These are phyloP conservation scores for Calycina marina DNA, from an alignment of 2,329 filamentous ascomycete genomes.

Conservation along the genomic window DNA sequence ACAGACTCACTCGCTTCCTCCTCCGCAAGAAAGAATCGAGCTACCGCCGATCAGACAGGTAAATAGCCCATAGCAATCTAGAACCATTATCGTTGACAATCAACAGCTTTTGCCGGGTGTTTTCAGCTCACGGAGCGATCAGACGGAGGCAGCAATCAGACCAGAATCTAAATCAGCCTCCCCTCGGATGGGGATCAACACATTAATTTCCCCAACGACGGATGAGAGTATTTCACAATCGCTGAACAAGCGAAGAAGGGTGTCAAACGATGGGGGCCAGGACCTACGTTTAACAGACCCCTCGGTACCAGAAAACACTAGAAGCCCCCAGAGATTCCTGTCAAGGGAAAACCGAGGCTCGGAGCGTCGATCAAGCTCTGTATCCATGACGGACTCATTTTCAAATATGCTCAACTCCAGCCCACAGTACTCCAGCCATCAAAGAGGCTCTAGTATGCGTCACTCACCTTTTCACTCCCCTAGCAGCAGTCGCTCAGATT, in stretches of 20 bases:
- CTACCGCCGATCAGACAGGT: conserved; percentile 15
- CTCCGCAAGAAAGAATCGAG: conserved; percentile 8
- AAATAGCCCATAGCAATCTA: neutral
- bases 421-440: too few species aligned
- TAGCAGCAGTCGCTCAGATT: conserved; percentile 4
- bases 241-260: conserved; percentile 11
- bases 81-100: too few species aligned
- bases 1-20: conserved; percentile 1
- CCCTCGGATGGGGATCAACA: conserved; percentile 1
- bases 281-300: too few species aligned
- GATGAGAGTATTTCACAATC: conserved; percentile 4
- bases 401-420: too few species aligned
- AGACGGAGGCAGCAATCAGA: conserved; percentile 4
- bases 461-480: neutral
- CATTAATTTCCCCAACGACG: neutral
- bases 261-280: conserved; percentile 8
- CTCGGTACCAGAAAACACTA: too few species aligned
- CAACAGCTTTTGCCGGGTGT: too few species aligned
- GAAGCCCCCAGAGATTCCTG: too few species aligned
- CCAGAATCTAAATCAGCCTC: conserved; percentile 4
- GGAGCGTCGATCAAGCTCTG: too few species aligned
- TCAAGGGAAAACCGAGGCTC: too few species aligned
- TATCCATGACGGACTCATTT: too few species aligned
- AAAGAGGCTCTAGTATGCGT: too few species aligned
- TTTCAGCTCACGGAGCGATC: neutral